phyloP scores from a whole-genome alignment of 2,329 filamentous ascomycete species.

The Penicillium sp. region DNA sequence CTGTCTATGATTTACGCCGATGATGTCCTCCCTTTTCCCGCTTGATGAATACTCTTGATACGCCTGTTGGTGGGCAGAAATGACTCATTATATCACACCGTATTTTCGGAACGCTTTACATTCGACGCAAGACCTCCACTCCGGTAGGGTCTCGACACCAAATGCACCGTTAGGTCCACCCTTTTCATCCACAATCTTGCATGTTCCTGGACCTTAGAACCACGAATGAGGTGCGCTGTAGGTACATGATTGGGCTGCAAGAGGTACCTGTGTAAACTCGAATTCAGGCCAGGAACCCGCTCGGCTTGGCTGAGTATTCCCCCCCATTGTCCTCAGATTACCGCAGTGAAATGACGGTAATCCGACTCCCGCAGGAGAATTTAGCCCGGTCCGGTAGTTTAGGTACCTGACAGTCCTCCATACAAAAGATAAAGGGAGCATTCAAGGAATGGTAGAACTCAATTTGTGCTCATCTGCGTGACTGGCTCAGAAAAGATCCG shows the following conservation, averaged over 20 bases:
- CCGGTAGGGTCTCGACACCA: too few species aligned
- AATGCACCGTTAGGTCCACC: neutral
- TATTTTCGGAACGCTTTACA: neutral
- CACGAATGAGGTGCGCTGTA: neutral
- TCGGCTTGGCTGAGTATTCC: too few species aligned
- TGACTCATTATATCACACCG: slow-evolving; percentile 1
- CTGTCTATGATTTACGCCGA: neutral
- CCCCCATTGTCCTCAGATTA: too few species aligned
- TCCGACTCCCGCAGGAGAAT: too few species aligned
- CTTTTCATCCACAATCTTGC: neutral
- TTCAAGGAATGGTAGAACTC: neutral
- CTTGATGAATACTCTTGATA: neutral
- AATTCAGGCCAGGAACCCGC: too few species aligned
- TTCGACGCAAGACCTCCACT: neutral
- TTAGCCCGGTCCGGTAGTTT: too few species aligned
- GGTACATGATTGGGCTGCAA: slow-evolving; percentile 6
- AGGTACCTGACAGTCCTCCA: too few species aligned
- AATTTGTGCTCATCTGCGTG: neutral
- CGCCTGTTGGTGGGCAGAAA: neutral
- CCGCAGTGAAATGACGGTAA: too few species aligned
- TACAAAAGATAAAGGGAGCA: too few species aligned
- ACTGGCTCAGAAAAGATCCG: neutral
- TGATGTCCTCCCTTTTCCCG: neutral
- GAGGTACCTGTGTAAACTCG: neutral
- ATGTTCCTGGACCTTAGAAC: neutral